Evolutionary conservation across 768 basidiomycete genomes (phyloP).

Genomic region (Suillus variegatus): DNA sequence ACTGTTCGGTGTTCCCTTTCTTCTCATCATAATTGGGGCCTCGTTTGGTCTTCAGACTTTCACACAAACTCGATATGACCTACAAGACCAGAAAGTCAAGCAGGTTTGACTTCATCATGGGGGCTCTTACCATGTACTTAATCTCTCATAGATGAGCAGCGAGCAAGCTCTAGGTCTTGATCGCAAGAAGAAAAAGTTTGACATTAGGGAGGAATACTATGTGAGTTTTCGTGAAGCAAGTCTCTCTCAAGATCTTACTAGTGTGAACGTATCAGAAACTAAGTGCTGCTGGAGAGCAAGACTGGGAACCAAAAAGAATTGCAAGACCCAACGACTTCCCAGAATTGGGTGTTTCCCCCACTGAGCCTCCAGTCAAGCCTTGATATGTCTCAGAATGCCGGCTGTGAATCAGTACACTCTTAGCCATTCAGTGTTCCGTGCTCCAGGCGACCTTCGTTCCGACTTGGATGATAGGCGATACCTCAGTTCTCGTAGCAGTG

Average conservation of each 20-base stretch:
- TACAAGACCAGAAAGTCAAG: conserved; percentile 78
- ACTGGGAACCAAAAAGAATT: conserved; percentile 89
- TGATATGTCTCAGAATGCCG: background rate
- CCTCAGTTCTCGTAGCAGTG: background rate
- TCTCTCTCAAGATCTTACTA: conserved; percentile 5
- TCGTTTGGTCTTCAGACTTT: conserved; percentile 83
- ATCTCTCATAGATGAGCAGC: conserved; percentile 55
- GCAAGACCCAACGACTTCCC: conserved; percentile 83
- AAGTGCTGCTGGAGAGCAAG: conserved; percentile 59
- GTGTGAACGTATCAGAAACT: conserved; percentile 51
- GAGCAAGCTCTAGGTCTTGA: conserved; percentile 79
- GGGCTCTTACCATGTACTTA: background rate
- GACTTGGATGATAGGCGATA: background rate
- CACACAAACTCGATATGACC: conserved; percentile 90
- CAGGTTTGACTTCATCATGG: conserved; percentile 41
- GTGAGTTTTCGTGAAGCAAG: conserved; percentile 50
- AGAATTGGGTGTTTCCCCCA: conserved; percentile 89
- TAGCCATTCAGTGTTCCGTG: background rate
- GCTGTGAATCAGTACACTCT: background rate
- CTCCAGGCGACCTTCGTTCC: too few relatives aligned
- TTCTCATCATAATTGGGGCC: conserved; percentile 81
- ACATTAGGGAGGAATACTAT: conserved; percentile 95
- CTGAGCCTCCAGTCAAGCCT: conserved; percentile 43
- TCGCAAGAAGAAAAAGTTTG: conserved; percentile 75
- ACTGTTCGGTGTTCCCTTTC: conserved; percentile 85